Evolutionary conservation across 225 moss, liverwort and hornwort genomes (phyloP).

Genomic region (Neckera pumila): DNA sequence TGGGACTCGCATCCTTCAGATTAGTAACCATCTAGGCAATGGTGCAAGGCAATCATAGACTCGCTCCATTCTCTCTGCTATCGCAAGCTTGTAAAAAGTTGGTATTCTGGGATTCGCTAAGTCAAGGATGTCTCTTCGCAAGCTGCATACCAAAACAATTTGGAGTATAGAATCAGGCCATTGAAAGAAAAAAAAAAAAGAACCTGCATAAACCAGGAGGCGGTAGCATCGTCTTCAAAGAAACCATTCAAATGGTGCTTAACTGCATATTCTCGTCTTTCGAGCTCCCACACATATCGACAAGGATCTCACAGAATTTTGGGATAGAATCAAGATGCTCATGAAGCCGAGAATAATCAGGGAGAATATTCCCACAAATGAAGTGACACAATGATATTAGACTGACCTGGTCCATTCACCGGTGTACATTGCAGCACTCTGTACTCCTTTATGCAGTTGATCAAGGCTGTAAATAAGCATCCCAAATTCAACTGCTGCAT

Average conservation of each 20-base stretch:
- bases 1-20: constrained; percentile 1
- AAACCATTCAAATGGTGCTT: background rate
- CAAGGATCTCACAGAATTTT: background rate
- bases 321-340: background rate
- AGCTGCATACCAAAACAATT: constrained; percentile 26
- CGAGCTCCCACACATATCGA: background rate
- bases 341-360: background rate
- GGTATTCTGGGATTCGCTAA: constrained; percentile 70
- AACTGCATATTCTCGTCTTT: background rate
- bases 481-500: constrained; percentile 69
- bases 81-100: constrained; percentile 79
- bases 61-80: constrained; percentile 88
- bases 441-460: constrained; percentile 63
- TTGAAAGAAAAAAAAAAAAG: background rate
- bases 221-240: background rate
- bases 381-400: background rate
- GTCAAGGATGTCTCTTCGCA: constrained; percentile 83
- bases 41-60: constrained; percentile 93
- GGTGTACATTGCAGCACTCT: constrained; percentile 37
- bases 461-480: constrained; percentile 85
- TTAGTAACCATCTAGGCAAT: constrained; percentile 39
- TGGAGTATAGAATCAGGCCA: background rate
- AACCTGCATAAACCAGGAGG: background rate
- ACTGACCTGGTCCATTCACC: constrained; percentile 84
- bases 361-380: background rate